phyloP scores from a whole-genome alignment of 1,284 basidiomycete genomes.

The Earliella scabrosa region DNA sequence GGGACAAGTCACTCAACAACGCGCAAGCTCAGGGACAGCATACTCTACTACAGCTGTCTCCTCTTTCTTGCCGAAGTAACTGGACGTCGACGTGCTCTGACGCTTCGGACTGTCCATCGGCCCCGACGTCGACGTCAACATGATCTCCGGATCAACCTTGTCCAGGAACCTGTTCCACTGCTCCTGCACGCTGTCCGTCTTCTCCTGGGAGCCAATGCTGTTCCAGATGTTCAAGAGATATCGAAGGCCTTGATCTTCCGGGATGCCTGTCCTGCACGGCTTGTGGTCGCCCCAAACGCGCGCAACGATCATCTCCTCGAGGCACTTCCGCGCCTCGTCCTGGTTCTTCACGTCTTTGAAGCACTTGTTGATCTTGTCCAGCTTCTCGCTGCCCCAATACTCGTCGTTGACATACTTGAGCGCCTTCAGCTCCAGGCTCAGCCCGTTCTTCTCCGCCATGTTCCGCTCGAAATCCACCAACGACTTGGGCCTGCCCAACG shows the following conservation, averaged over 20 bases:
- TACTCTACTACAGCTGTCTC: no score
- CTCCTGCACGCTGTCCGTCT: no score
- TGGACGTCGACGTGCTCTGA: no score
- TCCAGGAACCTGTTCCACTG: no score
- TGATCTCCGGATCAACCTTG: no score
- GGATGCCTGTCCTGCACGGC: not conserved
- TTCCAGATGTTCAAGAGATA: no score
- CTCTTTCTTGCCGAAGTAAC: no score
- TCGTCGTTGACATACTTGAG: constrained; percentile 3
- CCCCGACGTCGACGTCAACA: no score
- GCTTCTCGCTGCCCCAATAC: constrained; percentile 3
- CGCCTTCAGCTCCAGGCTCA: not conserved
- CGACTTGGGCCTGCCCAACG: not conserved
- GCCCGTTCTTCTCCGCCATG: not conserved
- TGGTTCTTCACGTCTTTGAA: not conserved
- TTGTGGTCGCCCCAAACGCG: not conserved
- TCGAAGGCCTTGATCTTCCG: not conserved
- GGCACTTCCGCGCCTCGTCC: not conserved
- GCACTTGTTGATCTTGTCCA: not conserved
- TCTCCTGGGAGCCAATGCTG: no score
- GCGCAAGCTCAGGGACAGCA: no score
- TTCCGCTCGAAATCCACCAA: not conserved
- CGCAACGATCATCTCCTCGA: not conserved
- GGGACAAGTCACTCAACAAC: no score
- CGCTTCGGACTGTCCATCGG: no score